phyloP scores from a whole-genome alignment of 345 rosid species.

The Syzygium aromaticum region DNA sequence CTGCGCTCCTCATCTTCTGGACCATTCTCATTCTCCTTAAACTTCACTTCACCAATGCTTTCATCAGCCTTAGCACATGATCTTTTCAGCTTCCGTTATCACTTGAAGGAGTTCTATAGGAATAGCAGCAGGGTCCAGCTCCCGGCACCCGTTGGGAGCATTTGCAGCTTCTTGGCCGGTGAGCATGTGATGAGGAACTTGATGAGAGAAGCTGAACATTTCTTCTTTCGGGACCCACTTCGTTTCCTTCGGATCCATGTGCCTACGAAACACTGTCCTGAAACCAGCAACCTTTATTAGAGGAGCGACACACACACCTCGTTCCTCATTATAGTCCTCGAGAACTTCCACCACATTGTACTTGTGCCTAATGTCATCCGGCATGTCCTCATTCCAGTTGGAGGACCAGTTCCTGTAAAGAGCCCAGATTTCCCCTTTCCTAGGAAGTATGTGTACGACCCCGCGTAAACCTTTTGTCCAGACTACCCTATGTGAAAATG shows the following conservation, averaged over 20 bases:
- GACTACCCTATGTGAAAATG: slow-evolving; percentile 78
- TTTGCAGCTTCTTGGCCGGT: slow-evolving; percentile 69
- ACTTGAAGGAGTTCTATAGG: slow-evolving; percentile 56
- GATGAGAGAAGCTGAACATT: slow-evolving; percentile 94
- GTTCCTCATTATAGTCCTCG: slow-evolving; percentile 53
- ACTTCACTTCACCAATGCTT: neutral
- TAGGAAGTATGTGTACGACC: slow-evolving; percentile 56
- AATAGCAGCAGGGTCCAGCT: slow-evolving; percentile 92
- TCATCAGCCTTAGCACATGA: neutral
- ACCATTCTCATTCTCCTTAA: neutral
- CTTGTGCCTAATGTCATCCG: slow-evolving; percentile 56
- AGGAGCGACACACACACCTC: slow-evolving; percentile 44
- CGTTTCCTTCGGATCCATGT: slow-evolving; percentile 27
- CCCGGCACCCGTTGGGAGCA: slow-evolving; percentile 59
- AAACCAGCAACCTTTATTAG: slow-evolving; percentile 73
- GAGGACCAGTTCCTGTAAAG: slow-evolving; percentile 79
- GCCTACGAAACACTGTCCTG: slow-evolving; percentile 51
- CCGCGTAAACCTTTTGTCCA: slow-evolving; percentile 72
- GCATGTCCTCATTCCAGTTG: slow-evolving; percentile 65
- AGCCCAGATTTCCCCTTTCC: slow-evolving; percentile 88
- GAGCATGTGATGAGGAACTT: slow-evolving; percentile 69
- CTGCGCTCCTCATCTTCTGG: neutral
- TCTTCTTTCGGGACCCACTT: slow-evolving; percentile 52
- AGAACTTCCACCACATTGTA: slow-evolving; percentile 94
- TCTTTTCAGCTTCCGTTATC: slow-evolving; percentile 9